phyloP scores from a whole-genome alignment of 2,329 filamentous ascomycete species.

The Alternaria sp. region DNA sequence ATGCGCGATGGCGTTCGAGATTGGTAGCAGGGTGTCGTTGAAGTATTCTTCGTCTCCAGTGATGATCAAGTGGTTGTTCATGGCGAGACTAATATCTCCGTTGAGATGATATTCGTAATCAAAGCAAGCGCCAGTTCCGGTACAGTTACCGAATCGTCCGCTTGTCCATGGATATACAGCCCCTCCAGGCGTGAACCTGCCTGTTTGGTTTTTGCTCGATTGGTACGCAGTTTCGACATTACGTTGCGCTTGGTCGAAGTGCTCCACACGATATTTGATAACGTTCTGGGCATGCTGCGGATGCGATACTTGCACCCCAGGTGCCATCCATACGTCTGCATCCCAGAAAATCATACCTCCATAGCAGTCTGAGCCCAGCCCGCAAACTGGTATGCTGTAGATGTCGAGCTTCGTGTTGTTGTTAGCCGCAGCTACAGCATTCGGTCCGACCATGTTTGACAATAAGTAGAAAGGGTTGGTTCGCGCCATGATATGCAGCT shows the following conservation, averaged over 20 bases:
- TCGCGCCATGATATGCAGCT: conserved; percentile 64
- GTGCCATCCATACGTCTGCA: conserved; percentile 73
- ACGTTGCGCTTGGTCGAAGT: conserved; percentile 66
- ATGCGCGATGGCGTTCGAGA: conserved; percentile 70
- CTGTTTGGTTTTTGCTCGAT: conserved; percentile 68
- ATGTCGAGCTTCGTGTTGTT: conserved; percentile 64
- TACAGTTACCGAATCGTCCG: conserved; percentile 74
- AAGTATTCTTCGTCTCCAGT: conserved; percentile 68
- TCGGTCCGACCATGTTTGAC: conserved; percentile 63
- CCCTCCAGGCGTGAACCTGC: conserved; percentile 64
- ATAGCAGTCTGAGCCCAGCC: conserved; percentile 73
- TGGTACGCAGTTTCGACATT: conserved; percentile 66
- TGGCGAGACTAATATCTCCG: conserved; percentile 71
- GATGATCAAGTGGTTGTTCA: conserved; percentile 68
- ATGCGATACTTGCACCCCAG: conserved; percentile 70
- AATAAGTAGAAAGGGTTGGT: conserved; percentile 67
- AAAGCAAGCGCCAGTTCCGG: conserved; percentile 67
- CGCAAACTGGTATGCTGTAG: conserved; percentile 74
- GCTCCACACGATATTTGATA: conserved; percentile 69
- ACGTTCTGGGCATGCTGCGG: conserved; percentile 70
- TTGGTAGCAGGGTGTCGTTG: conserved; percentile 65
- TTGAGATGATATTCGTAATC: conserved; percentile 79
- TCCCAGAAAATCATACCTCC: conserved; percentile 74
- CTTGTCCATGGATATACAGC: conserved; percentile 75
- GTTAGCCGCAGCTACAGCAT: conserved; percentile 61